Percentiles rank a stretch among this genome's conserved stretches.
phyloP scores from a whole-genome alignment of 345 rosid genomes.

The Arabis alpina region DNA sequence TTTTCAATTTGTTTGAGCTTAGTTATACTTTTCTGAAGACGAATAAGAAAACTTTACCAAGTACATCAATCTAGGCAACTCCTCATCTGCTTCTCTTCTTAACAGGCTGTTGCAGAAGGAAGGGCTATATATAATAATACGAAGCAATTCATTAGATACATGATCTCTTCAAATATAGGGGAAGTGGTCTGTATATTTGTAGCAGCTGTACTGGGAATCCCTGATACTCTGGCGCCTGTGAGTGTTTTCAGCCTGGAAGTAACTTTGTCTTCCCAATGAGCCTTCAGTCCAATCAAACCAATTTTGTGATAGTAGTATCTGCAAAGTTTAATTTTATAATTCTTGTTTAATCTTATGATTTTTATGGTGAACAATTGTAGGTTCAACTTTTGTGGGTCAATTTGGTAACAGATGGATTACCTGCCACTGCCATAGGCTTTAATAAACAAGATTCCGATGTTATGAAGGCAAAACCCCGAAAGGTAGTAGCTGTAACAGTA shows the following conservation, averaged over 20 bases:
- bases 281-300: constrained; percentile 12
- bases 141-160: constrained; percentile 98
- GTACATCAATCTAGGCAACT: constrained; percentile 12
- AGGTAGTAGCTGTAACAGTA: constrained; percentile 54
- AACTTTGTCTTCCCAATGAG: constrained; percentile 1
- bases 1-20: constrained; percentile 1
- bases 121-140: constrained; percentile 99
- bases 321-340: constrained; percentile 16
- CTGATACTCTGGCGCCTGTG: constrained; percentile 98
- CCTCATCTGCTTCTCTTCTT: constrained; percentile 35
- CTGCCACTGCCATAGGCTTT: constrained; percentile 99
- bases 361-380: constrained; percentile 47
- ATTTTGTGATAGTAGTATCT: constrained; percentile 10
- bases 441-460: constrained; percentile 97
- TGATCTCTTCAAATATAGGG: constrained; percentile 99
- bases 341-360: constrained; percentile 10
- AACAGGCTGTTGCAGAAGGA: constrained; percentile 99
- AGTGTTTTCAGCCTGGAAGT: constrained; percentile 48
- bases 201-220: constrained; percentile 98
- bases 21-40: constrained; percentile 14
- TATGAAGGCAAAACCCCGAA: constrained; percentile 97
- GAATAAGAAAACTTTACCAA: neutral
- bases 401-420: constrained; percentile 98
- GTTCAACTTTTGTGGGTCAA: constrained; percentile 99
- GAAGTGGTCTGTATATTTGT: constrained; percentile 99